Conservation (phyloP, 345 rosid genomes). For the Punica granatum region DNA sequence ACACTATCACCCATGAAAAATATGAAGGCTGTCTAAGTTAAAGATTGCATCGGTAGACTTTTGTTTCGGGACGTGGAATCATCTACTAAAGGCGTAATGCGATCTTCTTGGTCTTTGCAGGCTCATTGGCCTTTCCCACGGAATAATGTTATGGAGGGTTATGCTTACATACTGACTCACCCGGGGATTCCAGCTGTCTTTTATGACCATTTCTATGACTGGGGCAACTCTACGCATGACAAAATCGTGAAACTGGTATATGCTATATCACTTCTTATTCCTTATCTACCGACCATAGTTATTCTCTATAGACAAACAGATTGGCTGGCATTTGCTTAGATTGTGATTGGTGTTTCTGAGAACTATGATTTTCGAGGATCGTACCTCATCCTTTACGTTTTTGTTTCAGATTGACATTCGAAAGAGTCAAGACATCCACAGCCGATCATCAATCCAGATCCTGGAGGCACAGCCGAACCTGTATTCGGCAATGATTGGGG, state of each 20-base stretch:
- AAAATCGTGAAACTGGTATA: constrained; percentile 74
- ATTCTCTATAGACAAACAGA: background rate
- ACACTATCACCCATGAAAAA: background rate
- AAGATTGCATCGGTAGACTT: background rate
- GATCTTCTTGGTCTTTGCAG: constrained; percentile 29
- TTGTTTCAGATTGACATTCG: constrained; percentile 49
- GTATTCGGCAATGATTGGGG: constrained; percentile 70
- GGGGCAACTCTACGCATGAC: constrained; percentile 59
- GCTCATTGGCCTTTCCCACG: constrained; percentile 90
- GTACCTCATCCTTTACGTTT: background rate
- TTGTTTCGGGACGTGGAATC: background rate
- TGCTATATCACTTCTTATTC: background rate
- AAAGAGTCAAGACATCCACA: constrained; percentile 52
- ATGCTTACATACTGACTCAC: constrained; percentile 83
- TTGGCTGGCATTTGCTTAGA: background rate
- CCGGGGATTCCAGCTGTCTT: constrained; percentile 87
- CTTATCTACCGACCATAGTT: background rate
- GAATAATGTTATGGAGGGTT: constrained; percentile 80
- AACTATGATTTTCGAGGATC: background rate
- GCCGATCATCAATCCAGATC: constrained; percentile 53
- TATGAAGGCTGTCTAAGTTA: background rate
- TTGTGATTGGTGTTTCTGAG: background rate
- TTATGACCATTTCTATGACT: constrained; percentile 77
- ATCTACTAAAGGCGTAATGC: background rate
- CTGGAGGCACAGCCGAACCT: constrained; percentile 61